Conservation (phyloP, 805 yeast genomes). For the Kluyveromyces aestuarii region DNA sequence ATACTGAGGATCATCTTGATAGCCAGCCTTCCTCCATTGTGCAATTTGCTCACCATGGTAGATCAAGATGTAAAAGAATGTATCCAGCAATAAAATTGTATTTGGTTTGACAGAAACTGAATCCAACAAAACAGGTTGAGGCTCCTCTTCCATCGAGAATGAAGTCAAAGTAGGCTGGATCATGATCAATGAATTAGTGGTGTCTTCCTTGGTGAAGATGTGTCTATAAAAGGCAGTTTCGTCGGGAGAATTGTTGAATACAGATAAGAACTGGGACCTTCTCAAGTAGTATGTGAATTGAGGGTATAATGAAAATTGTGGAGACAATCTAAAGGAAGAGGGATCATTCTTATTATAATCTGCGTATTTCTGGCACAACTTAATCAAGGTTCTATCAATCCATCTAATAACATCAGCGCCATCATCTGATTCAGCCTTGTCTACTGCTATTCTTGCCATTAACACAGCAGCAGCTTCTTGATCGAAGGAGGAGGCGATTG, state of each 20-base stretch:
- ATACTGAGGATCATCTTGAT: constrained; percentile 85
- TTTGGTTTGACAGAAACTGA: constrained; percentile 88
- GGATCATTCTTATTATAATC: constrained; percentile 86
- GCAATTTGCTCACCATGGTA: constrained; percentile 94
- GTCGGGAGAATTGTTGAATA: constrained; percentile 96
- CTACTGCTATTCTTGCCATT: constrained; percentile 84
- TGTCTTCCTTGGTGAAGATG: constrained; percentile 82
- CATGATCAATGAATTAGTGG: constrained; percentile 88
- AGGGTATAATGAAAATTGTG: constrained; percentile 80
- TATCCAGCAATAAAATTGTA: constrained; percentile 78
- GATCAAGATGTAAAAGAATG: constrained; percentile 92
- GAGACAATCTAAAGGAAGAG: constrained; percentile 70
- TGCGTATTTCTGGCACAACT: constrained; percentile 86
- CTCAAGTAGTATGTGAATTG: constrained; percentile 94
- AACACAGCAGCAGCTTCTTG: constrained; percentile 97
- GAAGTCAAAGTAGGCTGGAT: constrained; percentile 94
- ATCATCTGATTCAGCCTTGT: constrained; percentile 73
- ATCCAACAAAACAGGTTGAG: constrained; percentile 85
- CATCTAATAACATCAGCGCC: constrained; percentile 90
- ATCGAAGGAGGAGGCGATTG: constrained; percentile 65
- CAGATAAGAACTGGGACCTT: constrained; percentile 91
- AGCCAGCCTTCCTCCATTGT: constrained; percentile 92
- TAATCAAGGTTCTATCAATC: constrained; percentile 87
- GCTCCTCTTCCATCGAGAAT: constrained; percentile 75
- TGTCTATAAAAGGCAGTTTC: constrained; percentile 97